Conservation (phyloP, 192 early-diverging fungal genomes). For the Gonapodya sp. region DNA sequence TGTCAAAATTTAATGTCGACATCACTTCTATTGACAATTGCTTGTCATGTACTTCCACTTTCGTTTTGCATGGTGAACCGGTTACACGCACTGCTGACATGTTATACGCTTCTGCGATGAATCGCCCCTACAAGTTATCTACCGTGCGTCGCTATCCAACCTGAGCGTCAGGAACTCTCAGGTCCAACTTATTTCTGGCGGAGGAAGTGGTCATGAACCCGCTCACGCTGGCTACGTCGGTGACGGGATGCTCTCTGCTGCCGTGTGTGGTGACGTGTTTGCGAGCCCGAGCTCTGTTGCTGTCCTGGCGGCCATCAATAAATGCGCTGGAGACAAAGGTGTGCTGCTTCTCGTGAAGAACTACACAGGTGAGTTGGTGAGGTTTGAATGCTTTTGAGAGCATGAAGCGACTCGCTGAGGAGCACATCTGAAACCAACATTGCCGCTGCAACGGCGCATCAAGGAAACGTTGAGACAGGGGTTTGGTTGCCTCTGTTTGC, state of each 20-base stretch:
- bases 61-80: too few relatives aligned
- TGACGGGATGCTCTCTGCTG: slow-evolving; percentile 59
- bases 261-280: slow-evolving; percentile 77
- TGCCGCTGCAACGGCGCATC: neutral
- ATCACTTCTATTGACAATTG: too few relatives aligned
- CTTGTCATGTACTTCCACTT: too few relatives aligned
- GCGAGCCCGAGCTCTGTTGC: slow-evolving; percentile 73
- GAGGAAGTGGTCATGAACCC: slow-evolving; percentile 80
- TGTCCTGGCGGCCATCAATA: slow-evolving; percentile 61
- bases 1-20: too few relatives aligned
- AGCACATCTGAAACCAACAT: too few relatives aligned
- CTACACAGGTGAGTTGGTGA: slow-evolving; percentile 60
- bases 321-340: slow-evolving; percentile 51
- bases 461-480: neutral
- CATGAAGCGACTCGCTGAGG: neutral
- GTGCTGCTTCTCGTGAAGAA: slow-evolving; percentile 76
- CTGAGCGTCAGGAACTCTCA: slow-evolving; percentile 44
- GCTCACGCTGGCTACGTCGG: slow-evolving; percentile 72
- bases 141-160: too few relatives aligned
- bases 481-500: neutral
- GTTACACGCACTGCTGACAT: too few relatives aligned
- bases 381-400: neutral
- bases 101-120: too few relatives aligned
- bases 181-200: slow-evolving; percentile 72
- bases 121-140: slow-evolving; percentile 11